Evolutionary conservation across 495 filamentous ascomycete species (phyloP), one percentile per base, ranked within the genome.

Genomic region (Penicillium simplicissimum): DNA sequence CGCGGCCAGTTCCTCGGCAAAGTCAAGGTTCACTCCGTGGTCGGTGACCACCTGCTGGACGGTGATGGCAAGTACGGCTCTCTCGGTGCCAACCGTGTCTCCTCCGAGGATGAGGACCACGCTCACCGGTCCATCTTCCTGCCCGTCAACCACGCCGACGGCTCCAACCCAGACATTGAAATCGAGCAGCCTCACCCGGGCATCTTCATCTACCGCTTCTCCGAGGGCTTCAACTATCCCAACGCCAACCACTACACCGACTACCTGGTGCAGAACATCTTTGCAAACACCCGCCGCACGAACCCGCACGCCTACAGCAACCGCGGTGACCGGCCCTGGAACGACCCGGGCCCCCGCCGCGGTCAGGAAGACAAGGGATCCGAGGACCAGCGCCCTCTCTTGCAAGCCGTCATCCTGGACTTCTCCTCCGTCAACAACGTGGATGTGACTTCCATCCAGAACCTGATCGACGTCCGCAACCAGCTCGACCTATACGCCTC

Each of bases 191-290:
- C 95, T 8, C 93, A 93, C 69, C 93, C 95, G 0, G 95, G 95
- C 59, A 87, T 98, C 67, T 98, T 98, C 80, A 97, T 98, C 72
- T 98, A 97, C 78, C 87, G 95, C 42, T 98, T 98, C 77, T 88
- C 92, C 4, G 95, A 98, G 79, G 93, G 93, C 37, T 97, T 96
- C 81, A 93, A 95, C 79, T 98, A 97, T 67, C 91, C 93, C 60
- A 98, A 96, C 67, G 92, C 92, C 34, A 90, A 90, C 70, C 90
- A 95, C 75, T 96, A 96, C 71, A 85, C 96, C 34, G 93, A 97
- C 69, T 79, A 87, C 63, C 83, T 98, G 66, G 86, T 90, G 13
- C 68, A 76, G 13, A 83, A 84, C 64, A 91, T 98, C 61, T 91
- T 94, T 75, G 72, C 82, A 21, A 70, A 85, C 56, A 96, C 94